Conservation (phyloP, 805 yeast species). For the Cyberlindnera misumaiensis region DNA sequence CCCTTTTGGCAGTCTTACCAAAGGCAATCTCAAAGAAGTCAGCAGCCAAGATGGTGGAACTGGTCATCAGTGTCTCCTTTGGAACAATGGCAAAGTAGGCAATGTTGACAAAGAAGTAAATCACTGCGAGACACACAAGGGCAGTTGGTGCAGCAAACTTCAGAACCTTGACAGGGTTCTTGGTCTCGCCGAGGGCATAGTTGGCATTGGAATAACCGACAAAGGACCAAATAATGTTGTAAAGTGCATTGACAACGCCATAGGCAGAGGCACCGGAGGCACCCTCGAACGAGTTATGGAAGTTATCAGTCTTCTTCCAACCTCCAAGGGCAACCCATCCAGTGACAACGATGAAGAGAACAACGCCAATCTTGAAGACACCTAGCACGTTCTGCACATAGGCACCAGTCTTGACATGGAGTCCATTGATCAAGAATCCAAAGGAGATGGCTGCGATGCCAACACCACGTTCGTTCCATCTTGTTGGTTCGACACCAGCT, state of each 20-base stretch:
- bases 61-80: slow-evolving; percentile 46
- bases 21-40: slow-evolving; percentile 68
- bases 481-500: slow-evolving; percentile 57
- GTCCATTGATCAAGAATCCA: slow-evolving; percentile 56
- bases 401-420: slow-evolving; percentile 60
- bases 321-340: slow-evolving; percentile 85
- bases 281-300: slow-evolving; percentile 52
- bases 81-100: slow-evolving; percentile 83
- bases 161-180: slow-evolving; percentile 64
- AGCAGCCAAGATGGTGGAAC: slow-evolving; percentile 72
- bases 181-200: slow-evolving; percentile 75
- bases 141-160: slow-evolving; percentile 73
- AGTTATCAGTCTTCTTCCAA: slow-evolving; percentile 55
- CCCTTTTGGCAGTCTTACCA: slow-evolving; percentile 61
- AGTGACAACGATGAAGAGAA: slow-evolving; percentile 60
- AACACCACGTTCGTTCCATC: slow-evolving; percentile 74
- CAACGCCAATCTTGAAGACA: slow-evolving; percentile 63
- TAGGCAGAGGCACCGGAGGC: slow-evolving; percentile 48
- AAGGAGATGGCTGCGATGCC: slow-evolving; percentile 71
- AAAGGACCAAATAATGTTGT: slow-evolving; percentile 80
- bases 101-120: slow-evolving; percentile 71
- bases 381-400: slow-evolving; percentile 62
- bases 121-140: slow-evolving; percentile 47
- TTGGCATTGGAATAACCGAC: slow-evolving; percentile 80
- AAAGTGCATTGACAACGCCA: slow-evolving; percentile 68